Evolutionary conservation across 768 basidiomycete species (phyloP).

Genomic region (Paxillus ammoniavirescens): DNA sequence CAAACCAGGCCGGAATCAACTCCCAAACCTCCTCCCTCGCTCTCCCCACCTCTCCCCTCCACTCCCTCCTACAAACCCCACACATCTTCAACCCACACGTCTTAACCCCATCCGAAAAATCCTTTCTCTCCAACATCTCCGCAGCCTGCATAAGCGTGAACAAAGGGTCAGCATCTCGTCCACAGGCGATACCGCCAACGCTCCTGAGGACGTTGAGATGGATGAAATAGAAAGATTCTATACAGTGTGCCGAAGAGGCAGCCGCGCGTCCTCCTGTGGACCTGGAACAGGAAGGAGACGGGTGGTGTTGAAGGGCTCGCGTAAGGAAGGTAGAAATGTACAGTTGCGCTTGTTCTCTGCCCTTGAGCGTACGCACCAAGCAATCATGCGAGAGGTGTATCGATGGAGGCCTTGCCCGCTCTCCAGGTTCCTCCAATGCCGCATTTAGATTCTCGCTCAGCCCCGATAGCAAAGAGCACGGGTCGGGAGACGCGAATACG

Average conservation of each 20-base stretch:
- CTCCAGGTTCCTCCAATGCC: not conserved
- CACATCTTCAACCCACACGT: conserved; percentile 57
- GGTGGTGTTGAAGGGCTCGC: conserved; percentile 50
- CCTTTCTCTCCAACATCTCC: conserved; percentile 70
- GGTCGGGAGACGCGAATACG: conserved; percentile 28
- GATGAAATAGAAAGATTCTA: conserved; percentile 74
- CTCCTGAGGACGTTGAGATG: conserved; percentile 69
- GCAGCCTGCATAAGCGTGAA: conserved; percentile 65
- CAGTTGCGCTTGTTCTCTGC: conserved; percentile 64
- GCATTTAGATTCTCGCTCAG: not conserved
- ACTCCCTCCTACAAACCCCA: conserved; percentile 47
- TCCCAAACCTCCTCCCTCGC: conserved; percentile 64
- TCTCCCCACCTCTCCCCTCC: conserved; percentile 38
- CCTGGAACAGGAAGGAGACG: conserved; percentile 45
- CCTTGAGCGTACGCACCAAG: conserved; percentile 49
- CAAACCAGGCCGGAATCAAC: conserved; percentile 64
- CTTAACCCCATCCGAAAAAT: conserved; percentile 62
- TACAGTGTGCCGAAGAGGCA: conserved; percentile 38
- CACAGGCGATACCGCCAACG: conserved; percentile 67
- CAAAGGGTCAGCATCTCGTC: conserved; percentile 72
- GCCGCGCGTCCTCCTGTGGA: not conserved
- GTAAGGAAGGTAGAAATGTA: conserved; percentile 62
- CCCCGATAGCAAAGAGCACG: conserved; percentile 3
- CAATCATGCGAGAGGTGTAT: conserved; percentile 37
- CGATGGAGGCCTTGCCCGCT: conserved; percentile 7